These are phyloP conservation scores for Oligophagozyma castellii DNA, from an alignment of 1,139 yeast species.

Conservation along the genomic window DNA sequence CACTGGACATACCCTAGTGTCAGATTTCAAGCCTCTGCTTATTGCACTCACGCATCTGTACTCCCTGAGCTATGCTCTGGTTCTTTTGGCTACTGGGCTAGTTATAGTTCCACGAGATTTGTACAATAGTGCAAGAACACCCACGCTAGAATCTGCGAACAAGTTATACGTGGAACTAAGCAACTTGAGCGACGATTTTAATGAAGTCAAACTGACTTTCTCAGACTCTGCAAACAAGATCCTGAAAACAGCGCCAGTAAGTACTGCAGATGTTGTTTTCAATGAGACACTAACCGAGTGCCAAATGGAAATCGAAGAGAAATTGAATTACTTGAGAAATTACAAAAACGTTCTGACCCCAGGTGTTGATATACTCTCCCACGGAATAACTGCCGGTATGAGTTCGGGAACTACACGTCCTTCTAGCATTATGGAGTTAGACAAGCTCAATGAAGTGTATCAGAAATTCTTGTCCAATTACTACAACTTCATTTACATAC, in stretches of 20 bases:
- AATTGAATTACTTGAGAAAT: conserved; percentile 7
- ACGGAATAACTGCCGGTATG: no score
- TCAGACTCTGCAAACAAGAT: conserved; percentile 18
- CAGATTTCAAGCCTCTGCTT: conserved; percentile 20
- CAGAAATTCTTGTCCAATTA: conserved; percentile 20
- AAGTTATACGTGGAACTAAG: conserved; percentile 18
- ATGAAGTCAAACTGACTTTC: conserved; percentile 18
- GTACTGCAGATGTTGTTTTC: conserved; percentile 14
- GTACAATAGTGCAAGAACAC: conserved; percentile 5
- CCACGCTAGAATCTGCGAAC: conserved; percentile 6
- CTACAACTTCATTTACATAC: no score
- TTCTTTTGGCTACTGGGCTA: conserved; percentile 19
- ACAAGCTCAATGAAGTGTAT: conserved; percentile 16
- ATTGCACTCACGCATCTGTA: conserved; percentile 22
- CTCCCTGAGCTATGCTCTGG: conserved; percentile 19
- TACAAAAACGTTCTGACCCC: conserved; percentile 7
- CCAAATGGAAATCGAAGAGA: conserved; percentile 17
- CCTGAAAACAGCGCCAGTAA: conserved; percentile 10
- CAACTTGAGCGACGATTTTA: conserved; percentile 22
- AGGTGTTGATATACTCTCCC: conserved; percentile 1
- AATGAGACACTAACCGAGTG: conserved; percentile 16
- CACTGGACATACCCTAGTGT: conserved; percentile 15
- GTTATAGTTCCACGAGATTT: conserved; percentile 18
- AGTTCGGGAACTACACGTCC: conserved; percentile 2
- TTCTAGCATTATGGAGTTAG: conserved; percentile 8